Conservation (phyloP, 176 grass and related monocot species). For the Poa annua region DNA sequence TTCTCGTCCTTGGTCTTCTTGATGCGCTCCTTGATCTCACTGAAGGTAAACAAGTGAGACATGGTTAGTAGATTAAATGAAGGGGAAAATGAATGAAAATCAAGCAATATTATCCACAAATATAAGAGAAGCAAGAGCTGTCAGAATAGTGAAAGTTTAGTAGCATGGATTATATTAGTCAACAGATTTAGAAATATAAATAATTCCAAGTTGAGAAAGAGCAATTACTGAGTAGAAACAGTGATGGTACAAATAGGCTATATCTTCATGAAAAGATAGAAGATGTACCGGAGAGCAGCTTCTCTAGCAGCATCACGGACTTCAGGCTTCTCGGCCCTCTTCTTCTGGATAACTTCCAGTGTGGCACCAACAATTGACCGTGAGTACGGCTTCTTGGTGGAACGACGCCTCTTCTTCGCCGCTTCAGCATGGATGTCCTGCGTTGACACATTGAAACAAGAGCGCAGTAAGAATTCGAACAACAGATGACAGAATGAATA, state of each 20-base stretch:
- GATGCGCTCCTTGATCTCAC: conserved; percentile 75
- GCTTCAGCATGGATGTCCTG: conserved; percentile 88
- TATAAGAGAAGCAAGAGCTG: not conserved
- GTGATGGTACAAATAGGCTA: not conserved
- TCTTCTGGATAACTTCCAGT: conserved; percentile 88
- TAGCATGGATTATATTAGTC: not conserved
- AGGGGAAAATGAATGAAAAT: not conserved
- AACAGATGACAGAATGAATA: not conserved
- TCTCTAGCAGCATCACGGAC: conserved; percentile 93
- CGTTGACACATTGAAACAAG: conserved; percentile 16
- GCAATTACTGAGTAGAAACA: not conserved
- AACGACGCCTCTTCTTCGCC: conserved; percentile 77
- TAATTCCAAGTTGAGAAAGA: not conserved
- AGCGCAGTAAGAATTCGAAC: not conserved
- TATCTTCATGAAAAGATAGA: not conserved
- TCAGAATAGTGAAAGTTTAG: too few relatives aligned
- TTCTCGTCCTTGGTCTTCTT: conserved; percentile 78
- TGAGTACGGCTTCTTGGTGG: conserved; percentile 91
- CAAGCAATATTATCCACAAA: not conserved
- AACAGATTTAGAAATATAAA: not conserved
- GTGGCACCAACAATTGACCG: conserved; percentile 91
- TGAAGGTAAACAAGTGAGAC: not conserved
- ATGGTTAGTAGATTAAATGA: not conserved
- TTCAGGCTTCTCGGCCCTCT: conserved; percentile 88
- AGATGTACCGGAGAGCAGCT: conserved; percentile 80